Percentiles rank a stretch among this genome's conserved stretches.
phyloP scores from a whole-genome alignment of 352 stramenopile species.

The Globisporangium nunn region DNA sequence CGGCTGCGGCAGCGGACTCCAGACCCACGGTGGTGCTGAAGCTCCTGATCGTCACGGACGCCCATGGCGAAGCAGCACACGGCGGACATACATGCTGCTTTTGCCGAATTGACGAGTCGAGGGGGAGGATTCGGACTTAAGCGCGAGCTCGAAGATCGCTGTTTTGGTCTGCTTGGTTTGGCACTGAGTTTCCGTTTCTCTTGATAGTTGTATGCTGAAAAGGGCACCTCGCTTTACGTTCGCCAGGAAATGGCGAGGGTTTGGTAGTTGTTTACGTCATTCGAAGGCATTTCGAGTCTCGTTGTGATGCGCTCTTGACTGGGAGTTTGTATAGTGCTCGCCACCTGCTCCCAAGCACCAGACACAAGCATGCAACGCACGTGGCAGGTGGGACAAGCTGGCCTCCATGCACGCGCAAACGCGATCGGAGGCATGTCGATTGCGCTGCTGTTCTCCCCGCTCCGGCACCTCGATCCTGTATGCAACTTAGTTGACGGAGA shows the following conservation, averaged over 20 bases:
- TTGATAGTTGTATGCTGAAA: not conserved
- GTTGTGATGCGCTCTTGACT: not conserved
- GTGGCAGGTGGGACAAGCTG: not conserved
- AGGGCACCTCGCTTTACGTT: too few relatives aligned
- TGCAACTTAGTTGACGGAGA: not conserved
- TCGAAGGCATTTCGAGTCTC: not conserved
- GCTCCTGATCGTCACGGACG: not conserved
- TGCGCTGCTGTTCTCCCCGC: too few relatives aligned
- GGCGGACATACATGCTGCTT: not conserved
- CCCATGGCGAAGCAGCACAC: not conserved
- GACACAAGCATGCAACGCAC: not conserved
- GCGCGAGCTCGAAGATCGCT: not conserved
- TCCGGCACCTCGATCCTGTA: not conserved
- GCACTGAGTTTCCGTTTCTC: not conserved
- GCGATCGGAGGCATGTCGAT: too few relatives aligned
- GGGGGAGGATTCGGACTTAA: not conserved
- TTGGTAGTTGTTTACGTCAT: constrained; percentile 3
- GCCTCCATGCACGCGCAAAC: not conserved
- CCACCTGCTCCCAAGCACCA: too few relatives aligned
- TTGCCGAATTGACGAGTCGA: too few relatives aligned
- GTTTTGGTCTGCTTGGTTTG: not conserved
- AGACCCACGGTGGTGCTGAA: not conserved
- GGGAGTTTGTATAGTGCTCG: not conserved
- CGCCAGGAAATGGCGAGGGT: not conserved
- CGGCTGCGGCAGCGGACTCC: not conserved